Evolutionary conservation across 2,329 filamentous ascomycete species (phyloP).

Genomic region (Cercospora citrullina): DNA sequence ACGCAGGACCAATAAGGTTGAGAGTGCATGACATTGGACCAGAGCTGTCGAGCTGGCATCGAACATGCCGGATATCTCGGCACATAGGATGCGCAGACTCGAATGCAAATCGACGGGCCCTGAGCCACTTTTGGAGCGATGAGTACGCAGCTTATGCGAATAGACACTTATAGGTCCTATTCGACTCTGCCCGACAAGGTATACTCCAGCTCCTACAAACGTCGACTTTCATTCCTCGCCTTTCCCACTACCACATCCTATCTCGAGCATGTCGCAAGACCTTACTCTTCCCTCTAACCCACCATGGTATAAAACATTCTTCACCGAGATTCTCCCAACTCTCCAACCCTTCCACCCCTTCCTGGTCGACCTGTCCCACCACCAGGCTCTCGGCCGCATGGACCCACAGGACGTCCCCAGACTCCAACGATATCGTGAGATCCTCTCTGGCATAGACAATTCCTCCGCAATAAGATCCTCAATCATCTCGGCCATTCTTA

Average conservation of each 20-base stretch:
- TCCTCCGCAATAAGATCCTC: neutral
- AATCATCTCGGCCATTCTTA: neutral
- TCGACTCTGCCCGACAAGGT: neutral
- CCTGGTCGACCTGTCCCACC: neutral
- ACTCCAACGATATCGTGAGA: neutral
- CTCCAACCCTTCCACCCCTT: neutral
- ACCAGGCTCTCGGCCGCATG: neutral
- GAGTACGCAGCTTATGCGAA: neutral
- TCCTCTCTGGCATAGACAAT: neutral
- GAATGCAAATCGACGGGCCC: neutral
- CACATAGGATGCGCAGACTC: neutral
- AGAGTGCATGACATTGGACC: neutral
- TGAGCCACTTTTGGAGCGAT: neutral
- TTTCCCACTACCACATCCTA: neutral
- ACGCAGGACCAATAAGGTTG: neutral
- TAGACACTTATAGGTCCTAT: neutral
- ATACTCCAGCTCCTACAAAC: neutral
- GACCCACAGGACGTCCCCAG: neutral
- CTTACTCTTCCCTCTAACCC: neutral
- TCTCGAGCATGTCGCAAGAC: neutral
- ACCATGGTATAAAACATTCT: neutral
- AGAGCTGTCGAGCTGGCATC: neutral
- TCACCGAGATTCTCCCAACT: neutral
- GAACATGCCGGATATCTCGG: constrained; percentile 1
- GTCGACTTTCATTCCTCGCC: neutral